These are phyloP conservation scores for Starmerella apicola DNA, from an alignment of 805 yeast species.

Conservation along the genomic window DNA sequence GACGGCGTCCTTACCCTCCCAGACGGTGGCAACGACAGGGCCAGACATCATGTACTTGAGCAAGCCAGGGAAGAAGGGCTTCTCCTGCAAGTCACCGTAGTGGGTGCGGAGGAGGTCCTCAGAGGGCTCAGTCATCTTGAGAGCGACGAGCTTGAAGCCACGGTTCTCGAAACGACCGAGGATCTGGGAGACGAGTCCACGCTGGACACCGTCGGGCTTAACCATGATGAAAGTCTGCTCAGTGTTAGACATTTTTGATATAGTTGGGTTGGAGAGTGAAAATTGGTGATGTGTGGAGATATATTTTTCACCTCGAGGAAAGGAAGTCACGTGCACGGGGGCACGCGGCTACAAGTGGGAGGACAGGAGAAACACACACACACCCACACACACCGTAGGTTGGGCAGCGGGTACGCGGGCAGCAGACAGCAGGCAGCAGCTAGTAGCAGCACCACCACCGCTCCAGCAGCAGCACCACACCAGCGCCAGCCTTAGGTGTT, in stretches of 20 bases:
- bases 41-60: slow-evolving; percentile 95
- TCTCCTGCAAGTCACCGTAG: slow-evolving; percentile 87
- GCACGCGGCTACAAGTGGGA: no score
- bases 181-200: slow-evolving; percentile 88
- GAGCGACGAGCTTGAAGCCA: slow-evolving; percentile 94
- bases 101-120: slow-evolving; percentile 82
- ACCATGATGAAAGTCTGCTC: slow-evolving; percentile 26
- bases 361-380: no score
- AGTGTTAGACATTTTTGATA: slow-evolving; percentile 20
- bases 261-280: no score
- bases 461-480: no score
- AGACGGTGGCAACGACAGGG: slow-evolving; percentile 96
- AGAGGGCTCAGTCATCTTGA: slow-evolving; percentile 80
- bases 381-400: no score
- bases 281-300: no score
- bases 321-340: no score
- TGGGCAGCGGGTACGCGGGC: no score
- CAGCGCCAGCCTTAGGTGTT: no score
- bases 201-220: slow-evolving; percentile 98
- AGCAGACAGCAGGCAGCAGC: no score
- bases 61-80: slow-evolving; percentile 97
- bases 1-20: slow-evolving; percentile 99
- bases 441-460: no score
- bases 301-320: no score
- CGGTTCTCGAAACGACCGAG: slow-evolving; percentile 89